Evolutionary conservation across 495 filamentous ascomycete genomes (phyloP).

Genomic region (Annulohypoxylon moriforme): DNA sequence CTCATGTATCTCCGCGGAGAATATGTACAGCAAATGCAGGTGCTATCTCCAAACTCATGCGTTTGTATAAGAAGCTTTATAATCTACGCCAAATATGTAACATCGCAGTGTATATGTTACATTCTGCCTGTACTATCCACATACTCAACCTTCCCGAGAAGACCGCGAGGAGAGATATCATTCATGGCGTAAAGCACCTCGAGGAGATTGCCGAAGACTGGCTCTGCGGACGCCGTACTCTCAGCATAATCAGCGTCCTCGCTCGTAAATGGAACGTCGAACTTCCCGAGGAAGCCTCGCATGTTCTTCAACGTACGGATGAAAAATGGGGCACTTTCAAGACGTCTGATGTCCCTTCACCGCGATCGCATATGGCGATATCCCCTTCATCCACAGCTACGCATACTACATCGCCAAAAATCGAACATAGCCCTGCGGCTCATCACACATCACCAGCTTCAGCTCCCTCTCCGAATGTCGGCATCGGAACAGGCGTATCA

Average conservation of each 20-base stretch:
- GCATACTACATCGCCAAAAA: constrained; percentile 35
- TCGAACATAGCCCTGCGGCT: constrained; percentile 45
- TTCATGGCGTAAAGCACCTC: constrained; percentile 89
- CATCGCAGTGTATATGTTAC: constrained; percentile 92
- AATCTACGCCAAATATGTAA: constrained; percentile 94
- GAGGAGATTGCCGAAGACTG: constrained; percentile 97
- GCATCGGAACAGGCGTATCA: constrained; percentile 33
- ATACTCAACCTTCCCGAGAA: constrained; percentile 93
- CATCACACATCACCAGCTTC: constrained; percentile 43
- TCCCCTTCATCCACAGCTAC: constrained; percentile 43
- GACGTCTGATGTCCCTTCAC: constrained; percentile 67
- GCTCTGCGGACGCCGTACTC: constrained; percentile 87
- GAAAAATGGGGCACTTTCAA: constrained; percentile 65
- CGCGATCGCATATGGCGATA: constrained; percentile 48
- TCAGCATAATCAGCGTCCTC: constrained; percentile 86
- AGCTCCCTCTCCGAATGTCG: constrained; percentile 38
- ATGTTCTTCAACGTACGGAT: constrained; percentile 74
- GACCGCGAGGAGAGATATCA: constrained; percentile 85
- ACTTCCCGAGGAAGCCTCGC: constrained; percentile 82
- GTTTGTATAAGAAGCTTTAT: constrained; percentile 92
- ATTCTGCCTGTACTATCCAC: constrained; percentile 94
- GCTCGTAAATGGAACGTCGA: constrained; percentile 88
- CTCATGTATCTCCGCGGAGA: constrained; percentile 89
- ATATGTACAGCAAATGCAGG: constrained; percentile 89
- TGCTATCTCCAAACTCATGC: constrained; percentile 88